Evolutionary conservation across 2,329 filamentous ascomycete genomes (phyloP), one percentile per base, ranked within the genome.

Genomic region (Ambrosiella cleistominuta): DNA sequence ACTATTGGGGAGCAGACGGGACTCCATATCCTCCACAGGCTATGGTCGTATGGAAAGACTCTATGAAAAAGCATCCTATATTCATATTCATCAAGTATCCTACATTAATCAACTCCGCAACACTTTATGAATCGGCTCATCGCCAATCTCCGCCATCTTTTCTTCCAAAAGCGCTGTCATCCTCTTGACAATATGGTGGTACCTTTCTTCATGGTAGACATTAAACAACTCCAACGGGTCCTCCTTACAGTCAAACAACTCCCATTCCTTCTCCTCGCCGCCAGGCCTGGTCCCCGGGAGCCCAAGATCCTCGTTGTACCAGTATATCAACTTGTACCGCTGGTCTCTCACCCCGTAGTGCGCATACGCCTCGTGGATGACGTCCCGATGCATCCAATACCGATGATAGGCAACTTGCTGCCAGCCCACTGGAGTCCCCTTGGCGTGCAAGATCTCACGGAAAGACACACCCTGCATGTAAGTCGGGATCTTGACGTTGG

Each of bases 71-170:
- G 27, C 3, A 27, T 27, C 3, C 3, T 27, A 27, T 27, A 27
- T 27, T 5, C 2, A 27, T 27, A 27, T 27, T 5, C 27, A 27
- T 42, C 11, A 42, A 6, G 11, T 42, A 42, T 42, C 6, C n/a
- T 42, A 42, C 6, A 12, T 42, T 42, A 12, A 2, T 6, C 44
- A 15, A 47, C n/a, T 15, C n/a, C 2, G 44, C 27, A 35, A 37
- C 7, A 9, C n/a, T 15, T 39, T 39, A 58, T 71, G 69, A 7
- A 68, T 65, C 3, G 70, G 69, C 56, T 71, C 71, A 62, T 77
- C 75, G 0, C 75, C 75, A 65, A 77, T 77, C 61, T 76, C 70
- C 2, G 63, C 66, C 75, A 78, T 78, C 68, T 78, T 78, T 4
- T 65, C 62, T 59, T 76, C 72, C 44, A 76, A 58, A 61, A 72